phyloP scores from a whole-genome alignment of 176 grass and related monocot genomes.

The Carex pumila region DNA sequence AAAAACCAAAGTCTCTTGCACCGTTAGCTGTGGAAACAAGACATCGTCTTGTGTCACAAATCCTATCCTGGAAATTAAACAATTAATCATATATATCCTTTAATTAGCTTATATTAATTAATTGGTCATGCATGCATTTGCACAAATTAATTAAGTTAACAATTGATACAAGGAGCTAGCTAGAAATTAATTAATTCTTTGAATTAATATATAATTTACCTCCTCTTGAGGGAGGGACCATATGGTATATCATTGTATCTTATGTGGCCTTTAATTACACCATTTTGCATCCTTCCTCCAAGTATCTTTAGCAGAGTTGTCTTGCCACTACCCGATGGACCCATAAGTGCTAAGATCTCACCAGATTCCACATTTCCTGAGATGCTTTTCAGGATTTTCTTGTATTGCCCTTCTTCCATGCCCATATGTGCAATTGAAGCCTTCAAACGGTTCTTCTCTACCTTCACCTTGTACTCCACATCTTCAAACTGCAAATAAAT shows the following conservation, averaged over 20 bases:
- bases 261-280: constrained; percentile 58
- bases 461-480: constrained; percentile 78
- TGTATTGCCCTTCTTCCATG: constrained; percentile 45
- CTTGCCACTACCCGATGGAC: constrained; percentile 91
- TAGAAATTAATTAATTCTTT: no score
- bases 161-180: no score
- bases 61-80: constrained; percentile 57
- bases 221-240: constrained; percentile 60
- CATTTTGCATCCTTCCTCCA: constrained; percentile 56
- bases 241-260: constrained; percentile 83
- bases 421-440: constrained; percentile 40
- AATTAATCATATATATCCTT: no score
- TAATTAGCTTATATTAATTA: no score
- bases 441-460: constrained; percentile 37
- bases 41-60: constrained; percentile 95
- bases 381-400: constrained; percentile 83
- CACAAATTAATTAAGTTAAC: neutral
- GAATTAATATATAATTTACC: no score
- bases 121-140: neutral
- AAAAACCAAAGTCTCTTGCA: constrained; percentile 92
- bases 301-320: constrained; percentile 84
- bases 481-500: constrained; percentile 82
- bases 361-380: constrained; percentile 71
- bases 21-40: constrained; percentile 82
- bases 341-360: constrained; percentile 86